Evolutionary conservation across 305 asterid genomes (phyloP).

Genomic region (Petunia hybrid): DNA sequence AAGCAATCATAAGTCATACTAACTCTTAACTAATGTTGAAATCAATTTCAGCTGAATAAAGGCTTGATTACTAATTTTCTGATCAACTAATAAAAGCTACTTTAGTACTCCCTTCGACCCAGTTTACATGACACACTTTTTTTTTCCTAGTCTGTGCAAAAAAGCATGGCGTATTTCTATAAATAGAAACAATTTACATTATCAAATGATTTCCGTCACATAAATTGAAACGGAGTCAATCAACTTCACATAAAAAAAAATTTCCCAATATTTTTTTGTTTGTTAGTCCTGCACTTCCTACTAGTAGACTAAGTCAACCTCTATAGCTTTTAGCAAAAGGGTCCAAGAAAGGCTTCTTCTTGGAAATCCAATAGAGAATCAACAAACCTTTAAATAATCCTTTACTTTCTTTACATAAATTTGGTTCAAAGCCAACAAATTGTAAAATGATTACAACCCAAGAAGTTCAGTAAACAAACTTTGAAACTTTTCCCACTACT

Average conservation of each 20-base stretch:
- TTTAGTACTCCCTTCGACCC: neutral
- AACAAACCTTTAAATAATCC: slow-evolving; percentile 24
- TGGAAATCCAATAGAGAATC: slow-evolving; percentile 17
- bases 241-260: too few relatives aligned
- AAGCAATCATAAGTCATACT: neutral
- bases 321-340: slow-evolving; percentile 34
- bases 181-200: too few relatives aligned
- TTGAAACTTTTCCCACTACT: slow-evolving; percentile 25
- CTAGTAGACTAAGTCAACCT: slow-evolving; percentile 52
- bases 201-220: too few relatives aligned
- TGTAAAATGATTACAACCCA: slow-evolving; percentile 19
- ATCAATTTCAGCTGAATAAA: neutral
- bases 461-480: slow-evolving; percentile 26
- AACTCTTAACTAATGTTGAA: slow-evolving; percentile 13
- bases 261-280: neutral
- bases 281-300: neutral
- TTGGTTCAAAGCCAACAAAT: neutral
- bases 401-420: slow-evolving; percentile 25
- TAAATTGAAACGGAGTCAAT: too few relatives aligned
- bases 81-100: slow-evolving; percentile 18
- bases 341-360: slow-evolving; percentile 43
- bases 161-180: too few relatives aligned
- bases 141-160: too few relatives aligned
- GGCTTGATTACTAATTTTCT: too few relatives aligned
- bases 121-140: too few relatives aligned